Evolutionary conservation across 208 protist species (phyloP), one percentile per base, ranked within the genome.

Genomic region (Leishmania gerbilli): DNA sequence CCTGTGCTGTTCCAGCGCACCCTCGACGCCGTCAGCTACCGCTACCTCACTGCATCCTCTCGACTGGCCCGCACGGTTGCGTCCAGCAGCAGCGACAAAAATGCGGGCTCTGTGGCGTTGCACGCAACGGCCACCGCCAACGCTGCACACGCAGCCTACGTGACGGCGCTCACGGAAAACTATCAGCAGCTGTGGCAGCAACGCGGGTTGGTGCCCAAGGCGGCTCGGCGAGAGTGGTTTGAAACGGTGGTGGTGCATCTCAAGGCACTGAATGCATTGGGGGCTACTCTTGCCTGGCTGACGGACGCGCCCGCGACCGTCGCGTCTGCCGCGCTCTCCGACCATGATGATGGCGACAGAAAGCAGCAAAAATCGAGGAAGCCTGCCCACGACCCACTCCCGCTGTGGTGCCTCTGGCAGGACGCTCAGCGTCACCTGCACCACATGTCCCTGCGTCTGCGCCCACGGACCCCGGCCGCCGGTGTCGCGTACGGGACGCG

Each of bases 171-270:
- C 37, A n/a, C n/a, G n/a, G 60, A 74, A 3, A 74, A 53, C 37
- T 89, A 89, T 74, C n/a, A 34, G 31, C 6, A 11, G 49, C 67
- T 91, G 68, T 89, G 85, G 88, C 4, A 40, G 45, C 62, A 81
- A 19, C 83, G 82, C 0, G 42, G 55, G 11, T 40, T 24, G 15
- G 83, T 87, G 55, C 87, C 86, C 0, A 60, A 79, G 51, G 68
- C 65, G 8, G 58, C 81, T 5, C 83, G 82, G 9, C 86, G 88
- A 37, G 92, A 95, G 81, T 95, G 92, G 92, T 78, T 88, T 21
- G 88, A 93, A 58, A 87, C 87, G n/a, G 82, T 87, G 24, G 77
- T 89, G 76, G 81, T 79, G 3, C 72, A 90, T 62, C 78, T 89
- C 27, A 76, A 79, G 37, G 74, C 74, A 5, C 42, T 84, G 31